Conservation (phyloP, 1,284 basidiomycete genomes). For the Lignosus rhinocerotis region DNA sequence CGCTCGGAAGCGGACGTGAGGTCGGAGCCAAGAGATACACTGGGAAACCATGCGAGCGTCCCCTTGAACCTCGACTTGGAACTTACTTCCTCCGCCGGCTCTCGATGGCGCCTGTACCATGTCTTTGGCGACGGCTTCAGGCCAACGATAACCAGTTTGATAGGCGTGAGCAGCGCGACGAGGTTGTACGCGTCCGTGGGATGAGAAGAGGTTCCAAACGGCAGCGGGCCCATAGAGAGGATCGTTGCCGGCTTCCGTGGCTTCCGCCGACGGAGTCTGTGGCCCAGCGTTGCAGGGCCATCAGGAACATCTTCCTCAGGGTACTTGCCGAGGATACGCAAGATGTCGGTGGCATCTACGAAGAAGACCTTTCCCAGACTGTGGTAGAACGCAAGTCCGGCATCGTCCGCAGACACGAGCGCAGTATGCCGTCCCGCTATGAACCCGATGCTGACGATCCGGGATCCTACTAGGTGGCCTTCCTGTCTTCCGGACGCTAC, state of each 20-base stretch:
- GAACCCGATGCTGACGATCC: constrained; percentile 88
- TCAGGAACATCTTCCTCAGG: constrained; percentile 51
- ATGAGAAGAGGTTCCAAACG: constrained; percentile 77
- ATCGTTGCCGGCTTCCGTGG: constrained; percentile 57
- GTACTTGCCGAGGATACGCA: constrained; percentile 93
- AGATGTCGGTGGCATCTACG: constrained; percentile 92
- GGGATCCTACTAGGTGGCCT: constrained; percentile 86
- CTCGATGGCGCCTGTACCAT: constrained; percentile 84
- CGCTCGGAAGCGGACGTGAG: constrained; percentile 22
- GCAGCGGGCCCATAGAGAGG: constrained; percentile 80
- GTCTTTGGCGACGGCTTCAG: constrained; percentile 91
- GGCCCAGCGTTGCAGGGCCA: constrained; percentile 16
- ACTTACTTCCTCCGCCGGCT: constrained; percentile 44
- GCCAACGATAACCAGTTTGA: constrained; percentile 92
- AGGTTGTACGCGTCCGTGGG: constrained; percentile 83
- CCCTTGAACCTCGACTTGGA: constrained; percentile 55
- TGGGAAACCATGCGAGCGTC: constrained; percentile 79
- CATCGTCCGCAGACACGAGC: constrained; percentile 88
- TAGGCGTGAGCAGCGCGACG: constrained; percentile 85
- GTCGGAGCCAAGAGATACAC: constrained; percentile 35
- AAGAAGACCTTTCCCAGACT: constrained; percentile 94
- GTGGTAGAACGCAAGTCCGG: constrained; percentile 94
- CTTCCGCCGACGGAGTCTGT: constrained; percentile 34
- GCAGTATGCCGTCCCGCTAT: constrained; percentile 95
- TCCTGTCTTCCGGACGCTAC: constrained; percentile 86